A percentile compares a stretch with the other conserved stretches of the same genome.
These are phyloP conservation scores for Singerocomus inundabilis DNA, from an alignment of 1,284 basidiomycete genomes.

Conservation along the genomic window DNA sequence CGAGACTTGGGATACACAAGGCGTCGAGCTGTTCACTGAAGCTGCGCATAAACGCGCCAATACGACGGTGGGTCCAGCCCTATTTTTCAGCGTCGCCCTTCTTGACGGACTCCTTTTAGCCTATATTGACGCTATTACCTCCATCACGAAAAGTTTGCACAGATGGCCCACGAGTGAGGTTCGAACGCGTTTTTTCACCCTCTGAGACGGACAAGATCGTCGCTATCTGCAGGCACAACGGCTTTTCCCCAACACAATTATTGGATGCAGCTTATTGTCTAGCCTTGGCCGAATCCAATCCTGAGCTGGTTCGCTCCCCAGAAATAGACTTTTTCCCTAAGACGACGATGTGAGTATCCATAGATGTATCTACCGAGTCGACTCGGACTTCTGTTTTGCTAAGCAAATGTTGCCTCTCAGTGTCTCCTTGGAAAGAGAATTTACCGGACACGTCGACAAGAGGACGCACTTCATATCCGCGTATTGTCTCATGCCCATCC, in stretches of 20 bases:
- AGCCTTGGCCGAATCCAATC: conserved; percentile 1
- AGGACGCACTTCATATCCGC: conserved; percentile 11
- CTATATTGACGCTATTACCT: not conserved
- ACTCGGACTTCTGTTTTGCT: not conserved
- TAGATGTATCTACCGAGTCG: not conserved
- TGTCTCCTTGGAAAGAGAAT: conserved; percentile 5
- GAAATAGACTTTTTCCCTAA: conserved; percentile 1
- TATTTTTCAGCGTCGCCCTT: not conserved
- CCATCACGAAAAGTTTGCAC: not conserved
- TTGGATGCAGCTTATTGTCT: conserved; percentile 1
- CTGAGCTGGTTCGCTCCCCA: not conserved
- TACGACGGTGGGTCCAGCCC: not conserved
- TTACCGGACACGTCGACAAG: not conserved
- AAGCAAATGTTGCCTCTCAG: conserved; percentile 25
- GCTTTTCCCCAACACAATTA: not conserved
- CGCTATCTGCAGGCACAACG: not conserved
- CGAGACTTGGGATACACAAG: not conserved
- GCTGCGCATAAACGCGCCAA: not conserved
- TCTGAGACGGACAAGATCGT: not conserved
- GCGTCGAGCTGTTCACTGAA: not conserved
- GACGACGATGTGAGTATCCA: conserved; percentile 5
- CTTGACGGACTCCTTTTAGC: not conserved
- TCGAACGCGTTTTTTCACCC: conserved; percentile 1
- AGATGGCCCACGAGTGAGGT: not conserved
- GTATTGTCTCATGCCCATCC: conserved; percentile 7